A percentile compares a stretch with the other conserved stretches of the same genome.
phyloP scores from a whole-genome alignment of 805 yeast genomes.

The Saccharomycopsis vini region DNA sequence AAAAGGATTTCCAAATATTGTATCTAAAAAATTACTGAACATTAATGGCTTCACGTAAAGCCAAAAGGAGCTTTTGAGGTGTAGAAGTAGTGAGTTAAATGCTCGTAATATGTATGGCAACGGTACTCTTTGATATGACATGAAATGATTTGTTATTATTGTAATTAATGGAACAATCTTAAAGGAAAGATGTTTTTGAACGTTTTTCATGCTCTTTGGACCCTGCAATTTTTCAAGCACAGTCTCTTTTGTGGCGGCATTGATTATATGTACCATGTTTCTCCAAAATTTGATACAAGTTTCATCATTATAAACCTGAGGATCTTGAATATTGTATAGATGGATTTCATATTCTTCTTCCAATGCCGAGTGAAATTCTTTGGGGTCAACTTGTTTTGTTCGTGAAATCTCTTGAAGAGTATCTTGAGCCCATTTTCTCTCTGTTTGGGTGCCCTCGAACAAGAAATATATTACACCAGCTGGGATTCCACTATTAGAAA shows the following conservation, averaged over 20 bases:
- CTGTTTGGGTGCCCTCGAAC: constrained; percentile 42
- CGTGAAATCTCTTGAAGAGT: constrained; percentile 23
- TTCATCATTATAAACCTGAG: constrained; percentile 35
- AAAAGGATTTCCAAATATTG: constrained; percentile 46
- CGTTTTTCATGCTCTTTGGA: constrained; percentile 23
- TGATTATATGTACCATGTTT: constrained; percentile 29
- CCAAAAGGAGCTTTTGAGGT: constrained; percentile 47
- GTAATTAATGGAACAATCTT: constrained; percentile 30
- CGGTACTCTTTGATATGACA: constrained; percentile 35
- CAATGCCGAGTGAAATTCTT: constrained; percentile 30
- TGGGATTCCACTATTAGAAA: constrained; percentile 21
- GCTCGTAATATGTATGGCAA: constrained; percentile 49
- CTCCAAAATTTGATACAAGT: constrained; percentile 42
- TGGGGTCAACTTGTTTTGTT: constrained; percentile 14
- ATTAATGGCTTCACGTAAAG: constrained; percentile 41
- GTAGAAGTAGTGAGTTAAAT: constrained; percentile 35
- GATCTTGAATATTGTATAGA: constrained; percentile 44
- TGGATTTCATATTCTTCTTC: constrained; percentile 50
- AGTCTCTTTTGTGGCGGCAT: constrained; percentile 28
- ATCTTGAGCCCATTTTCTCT: constrained; percentile 40
- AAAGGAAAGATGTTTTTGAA: constrained; percentile 23
- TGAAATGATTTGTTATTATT: constrained; percentile 42
- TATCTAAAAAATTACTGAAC: constrained; percentile 48
- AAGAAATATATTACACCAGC: constrained; percentile 49
- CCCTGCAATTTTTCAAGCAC: constrained; percentile 25